Evolutionary conservation across 192 early-diverging fungal species (phyloP).

Genomic region (Pilobolus umbonatus): DNA sequence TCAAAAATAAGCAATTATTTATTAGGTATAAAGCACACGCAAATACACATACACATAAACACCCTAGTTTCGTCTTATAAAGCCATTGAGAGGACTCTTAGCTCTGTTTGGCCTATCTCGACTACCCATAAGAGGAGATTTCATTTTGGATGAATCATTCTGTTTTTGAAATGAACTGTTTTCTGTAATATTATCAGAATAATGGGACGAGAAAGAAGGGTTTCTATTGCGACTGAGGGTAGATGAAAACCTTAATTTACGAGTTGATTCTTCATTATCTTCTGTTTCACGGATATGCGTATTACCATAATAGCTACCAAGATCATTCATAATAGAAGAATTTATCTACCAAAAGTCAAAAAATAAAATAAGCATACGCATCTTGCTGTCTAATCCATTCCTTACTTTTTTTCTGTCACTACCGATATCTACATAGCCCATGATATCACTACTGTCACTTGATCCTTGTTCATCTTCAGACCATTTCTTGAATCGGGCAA

Average conservation of each 20-base stretch:
- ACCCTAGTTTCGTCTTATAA: neutral
- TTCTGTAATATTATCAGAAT: neutral
- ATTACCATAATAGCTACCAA: neutral
- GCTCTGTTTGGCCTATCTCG: neutral
- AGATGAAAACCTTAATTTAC: neutral
- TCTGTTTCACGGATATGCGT: no score
- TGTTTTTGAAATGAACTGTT: neutral
- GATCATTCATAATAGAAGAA: neutral
- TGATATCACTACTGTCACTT: neutral
- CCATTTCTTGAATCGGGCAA: slow-evolving; percentile 17
- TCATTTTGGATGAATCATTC: neutral
- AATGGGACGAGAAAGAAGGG: neutral
- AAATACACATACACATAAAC: no score
- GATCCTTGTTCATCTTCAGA: neutral
- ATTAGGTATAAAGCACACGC: no score
- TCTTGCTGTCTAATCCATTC: no score
- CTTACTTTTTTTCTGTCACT: neutral
- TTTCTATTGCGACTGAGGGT: neutral
- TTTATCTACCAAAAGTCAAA: neutral
- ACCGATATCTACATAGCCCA: slow-evolving; percentile 6
- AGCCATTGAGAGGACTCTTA: neutral
- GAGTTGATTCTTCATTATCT: neutral
- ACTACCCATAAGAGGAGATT: neutral
- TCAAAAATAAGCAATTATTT: no score
- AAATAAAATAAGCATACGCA: neutral